A percentile compares a stretch with the other conserved stretches of the same genome.
Evolutionary conservation across 2,329 filamentous ascomycete genomes (phyloP).

Genomic region (Hymenoscyphus fructigenus): DNA sequence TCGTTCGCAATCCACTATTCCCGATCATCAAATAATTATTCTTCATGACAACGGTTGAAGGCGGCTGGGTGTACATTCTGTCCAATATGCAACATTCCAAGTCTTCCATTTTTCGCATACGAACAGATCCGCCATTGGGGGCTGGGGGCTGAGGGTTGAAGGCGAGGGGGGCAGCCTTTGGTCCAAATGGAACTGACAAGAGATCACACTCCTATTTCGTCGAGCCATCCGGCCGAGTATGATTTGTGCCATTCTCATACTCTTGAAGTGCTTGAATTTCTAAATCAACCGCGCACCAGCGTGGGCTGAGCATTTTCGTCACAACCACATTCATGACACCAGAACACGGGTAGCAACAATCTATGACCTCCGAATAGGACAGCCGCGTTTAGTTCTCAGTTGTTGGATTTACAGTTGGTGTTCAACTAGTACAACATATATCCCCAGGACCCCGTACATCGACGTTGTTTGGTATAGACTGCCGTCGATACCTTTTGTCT

Average conservation of each 20-base stretch:
- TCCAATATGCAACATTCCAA: neutral
- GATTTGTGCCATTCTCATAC: slow-evolving; percentile 2
- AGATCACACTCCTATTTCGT: neutral
- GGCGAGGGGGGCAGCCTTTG: neutral
- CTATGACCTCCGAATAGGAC: neutral
- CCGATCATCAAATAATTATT: neutral
- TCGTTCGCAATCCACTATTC: neutral
- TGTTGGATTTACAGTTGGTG: neutral
- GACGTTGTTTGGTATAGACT: neutral
- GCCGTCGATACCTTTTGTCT: neutral
- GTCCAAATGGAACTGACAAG: neutral
- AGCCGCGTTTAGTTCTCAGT: neutral
- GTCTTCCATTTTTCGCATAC: neutral
- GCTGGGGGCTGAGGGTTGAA: neutral
- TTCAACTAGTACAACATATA: neutral
- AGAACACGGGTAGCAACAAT: neutral
- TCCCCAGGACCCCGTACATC: neutral
- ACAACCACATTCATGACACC: neutral
- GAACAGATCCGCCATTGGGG: neutral
- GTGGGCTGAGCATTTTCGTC: neutral
- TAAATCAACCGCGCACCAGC: neutral
- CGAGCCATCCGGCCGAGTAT: neutral
- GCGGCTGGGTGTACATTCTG: neutral
- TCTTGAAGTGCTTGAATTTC: neutral
- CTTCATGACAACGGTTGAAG: neutral